Conservation (phyloP, 768 basidiomycete species). For the Auriscalpium microsporum region DNA sequence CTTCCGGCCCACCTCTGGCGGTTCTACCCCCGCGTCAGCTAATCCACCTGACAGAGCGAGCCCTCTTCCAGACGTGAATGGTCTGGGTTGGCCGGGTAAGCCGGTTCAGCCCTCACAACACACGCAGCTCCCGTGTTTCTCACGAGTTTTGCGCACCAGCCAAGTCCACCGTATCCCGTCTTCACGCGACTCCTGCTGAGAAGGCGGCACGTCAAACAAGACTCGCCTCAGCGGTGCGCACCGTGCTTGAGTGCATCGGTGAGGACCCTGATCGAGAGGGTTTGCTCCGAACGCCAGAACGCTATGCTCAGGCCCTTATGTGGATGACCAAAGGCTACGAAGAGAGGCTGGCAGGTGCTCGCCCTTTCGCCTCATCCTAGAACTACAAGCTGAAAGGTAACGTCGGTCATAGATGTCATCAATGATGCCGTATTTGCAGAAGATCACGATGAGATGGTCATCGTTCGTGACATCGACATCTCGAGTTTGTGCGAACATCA, state of each 20-base stretch:
- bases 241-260: slow-evolving; percentile 93
- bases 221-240: slow-evolving; percentile 78
- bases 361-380: slow-evolving; percentile 6
- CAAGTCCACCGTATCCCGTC: slow-evolving; percentile 80
- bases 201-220: slow-evolving; percentile 62
- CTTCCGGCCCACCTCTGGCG: slow-evolving; percentile 63
- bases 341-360: slow-evolving; percentile 77
- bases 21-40: slow-evolving; percentile 47
- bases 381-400: slow-evolving; percentile 1
- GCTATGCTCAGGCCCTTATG: slow-evolving; percentile 94
- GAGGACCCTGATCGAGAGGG: slow-evolving; percentile 97
- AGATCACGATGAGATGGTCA: slow-evolving; percentile 99
- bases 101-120: slow-evolving; percentile 7
- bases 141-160: slow-evolving; percentile 37
- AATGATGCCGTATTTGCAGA: slow-evolving; percentile 98
- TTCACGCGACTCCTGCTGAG: slow-evolving; percentile 73
- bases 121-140: slow-evolving; percentile 2
- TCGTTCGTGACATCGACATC: slow-evolving; percentile 95
- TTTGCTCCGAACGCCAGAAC: slow-evolving; percentile 81
- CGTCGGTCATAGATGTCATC: slow-evolving; percentile 68
- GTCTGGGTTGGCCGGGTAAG: slow-evolving; percentile 90
- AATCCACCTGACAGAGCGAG: slow-evolving; percentile 22
- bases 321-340: slow-evolving; percentile 99
- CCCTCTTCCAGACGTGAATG: slow-evolving; percentile 48
- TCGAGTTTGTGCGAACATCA: slow-evolving; percentile 98